Base-by-base conservation (phyloP, 768 basidiomycete genomes). In the Amanita rimosa region DNA sequence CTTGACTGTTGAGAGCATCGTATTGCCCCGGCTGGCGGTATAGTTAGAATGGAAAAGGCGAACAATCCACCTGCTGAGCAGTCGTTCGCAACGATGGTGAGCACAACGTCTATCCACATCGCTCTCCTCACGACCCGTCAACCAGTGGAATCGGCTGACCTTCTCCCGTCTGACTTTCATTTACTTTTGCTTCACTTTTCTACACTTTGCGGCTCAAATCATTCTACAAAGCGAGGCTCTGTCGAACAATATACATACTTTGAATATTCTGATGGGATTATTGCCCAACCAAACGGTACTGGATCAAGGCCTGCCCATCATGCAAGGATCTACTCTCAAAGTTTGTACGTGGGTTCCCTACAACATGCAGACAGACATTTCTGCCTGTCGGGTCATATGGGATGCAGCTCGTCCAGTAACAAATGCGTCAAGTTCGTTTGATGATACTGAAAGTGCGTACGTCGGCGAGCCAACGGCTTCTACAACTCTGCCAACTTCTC, bases 121-220 rank as follows among this genome's bases (percentile, higher is more conserved):
- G 26, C 42, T 26, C 17, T 40, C 41, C 42, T 52, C 50, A 46
- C 19, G 36, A 46, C 37, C 13, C n/a, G 4, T 27, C 8, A 9
- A 9, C 26, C 58, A 87, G 84, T 83, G 81, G 80, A 70, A 76
- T 49, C 75, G 83, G 49, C 67, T 87, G 56, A 81, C 83, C 17
- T 77, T 80, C 58, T 83, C 85, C 42, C 72, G 71, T 33, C 67
- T 83, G 46, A 81, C 85, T 16, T 66, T 72, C 52, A 57, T 77
- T 57, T 90, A 86, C 62, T 77, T 85, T 58, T 47, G 70, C 38
- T 83, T 87, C 60, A 81, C 85, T 17, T 49, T 83, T 45, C 43
- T 77, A 39, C 82, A 87, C 60, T 85, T 81, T 55, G 54, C 73
- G 49, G 60, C 85, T 51, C 86, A 88, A 62, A 68, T 87, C 54